These are phyloP conservation scores for Globisporangium spinosum DNA, from an alignment of 352 stramenopile species.

Conservation along the genomic window DNA sequence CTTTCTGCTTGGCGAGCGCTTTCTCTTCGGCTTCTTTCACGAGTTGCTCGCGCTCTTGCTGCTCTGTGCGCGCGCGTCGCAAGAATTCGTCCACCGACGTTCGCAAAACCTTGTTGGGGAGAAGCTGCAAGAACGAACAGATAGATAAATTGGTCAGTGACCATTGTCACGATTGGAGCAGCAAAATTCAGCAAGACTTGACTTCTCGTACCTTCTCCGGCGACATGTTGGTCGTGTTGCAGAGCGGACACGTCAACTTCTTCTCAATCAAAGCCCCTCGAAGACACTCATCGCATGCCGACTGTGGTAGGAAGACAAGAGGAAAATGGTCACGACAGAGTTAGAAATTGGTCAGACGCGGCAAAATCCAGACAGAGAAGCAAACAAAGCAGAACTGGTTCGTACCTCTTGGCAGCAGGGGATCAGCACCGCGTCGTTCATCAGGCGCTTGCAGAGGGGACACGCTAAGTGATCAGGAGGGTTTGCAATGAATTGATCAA, in stretches of 20 bases:
- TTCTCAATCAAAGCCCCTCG: slow-evolving; percentile 70
- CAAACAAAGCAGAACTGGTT: slow-evolving; percentile 13
- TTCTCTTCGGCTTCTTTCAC: slow-evolving; percentile 85
- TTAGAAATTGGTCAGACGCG: slow-evolving; percentile 11
- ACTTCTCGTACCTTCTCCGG: slow-evolving; percentile 51
- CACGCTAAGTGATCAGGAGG: slow-evolving; percentile 87
- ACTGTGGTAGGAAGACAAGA: slow-evolving; percentile 32
- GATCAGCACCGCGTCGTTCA: slow-evolving; percentile 86
- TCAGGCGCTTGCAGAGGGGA: slow-evolving; percentile 84
- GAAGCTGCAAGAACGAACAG: slow-evolving; percentile 22
- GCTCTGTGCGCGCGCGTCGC: slow-evolving; percentile 65
- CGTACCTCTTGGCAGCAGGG: slow-evolving; percentile 87
- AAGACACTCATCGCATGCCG: slow-evolving; percentile 80
- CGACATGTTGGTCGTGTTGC: slow-evolving; percentile 78
- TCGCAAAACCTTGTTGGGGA: slow-evolving; percentile 79
- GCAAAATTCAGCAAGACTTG: neutral
- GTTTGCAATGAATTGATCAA: slow-evolving; percentile 90
- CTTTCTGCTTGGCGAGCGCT: slow-evolving; percentile 75
- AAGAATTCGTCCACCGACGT: slow-evolving; percentile 86
- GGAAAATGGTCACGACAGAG: neutral
- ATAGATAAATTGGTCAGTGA: neutral
- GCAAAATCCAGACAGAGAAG: neutral
- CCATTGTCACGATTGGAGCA: neutral
- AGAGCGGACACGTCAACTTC: slow-evolving; percentile 80
- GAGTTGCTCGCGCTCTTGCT: slow-evolving; percentile 81